Evolutionary conservation across 371 early-diverging fungal species (phyloP), one percentile per base, ranked within the genome.

Genomic region (Lichtheimia ornata): DNA sequence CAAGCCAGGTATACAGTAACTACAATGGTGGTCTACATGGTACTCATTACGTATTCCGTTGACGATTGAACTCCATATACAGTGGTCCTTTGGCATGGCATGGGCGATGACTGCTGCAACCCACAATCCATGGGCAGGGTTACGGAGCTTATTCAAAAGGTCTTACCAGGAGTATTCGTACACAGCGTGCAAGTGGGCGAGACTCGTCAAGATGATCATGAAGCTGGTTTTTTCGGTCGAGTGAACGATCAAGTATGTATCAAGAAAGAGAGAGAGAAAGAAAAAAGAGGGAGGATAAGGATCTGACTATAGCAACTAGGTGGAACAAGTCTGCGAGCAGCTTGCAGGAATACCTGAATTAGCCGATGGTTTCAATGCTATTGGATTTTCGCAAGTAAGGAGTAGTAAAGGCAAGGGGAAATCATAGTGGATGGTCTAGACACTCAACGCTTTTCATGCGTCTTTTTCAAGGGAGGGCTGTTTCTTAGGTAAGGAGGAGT

Each of bases 341-440:
- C 67, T 93, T 43, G 57, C 70, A 2, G 63, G 41, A 13, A 79
- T 88, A 30, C 69, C 72, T 4, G 82, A 86, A 53, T 83, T 96
- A 12, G 24, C 67, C 20, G 58, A 75, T 51, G 95, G 95, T 0
- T 95, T 93, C 73, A 91, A 97, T 71, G 91, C 93, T 24, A 77
- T 97, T 55, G 98, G 98, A n/a, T 95, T 97, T 74, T 95, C 96
- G 4, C 97, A 97, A 70, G 88, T 81, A 22, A 47, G 47, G 53
- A 27, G 44, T 49, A 62, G 43, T 25, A n/a, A 25, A 17, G 15
- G 7, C 43, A 20, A 42, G 22, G 11, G 24, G 30, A 14, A 35
- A 24, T 52, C 4, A 52, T 22, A 22, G 27, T 18, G 51, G 2
- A 50, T 5, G 18, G 28, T 25, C 15, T 52, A 5, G 53, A 27